phyloP scores from a whole-genome alignment of 257 asterid genomes.

The Jasminum sambac region DNA sequence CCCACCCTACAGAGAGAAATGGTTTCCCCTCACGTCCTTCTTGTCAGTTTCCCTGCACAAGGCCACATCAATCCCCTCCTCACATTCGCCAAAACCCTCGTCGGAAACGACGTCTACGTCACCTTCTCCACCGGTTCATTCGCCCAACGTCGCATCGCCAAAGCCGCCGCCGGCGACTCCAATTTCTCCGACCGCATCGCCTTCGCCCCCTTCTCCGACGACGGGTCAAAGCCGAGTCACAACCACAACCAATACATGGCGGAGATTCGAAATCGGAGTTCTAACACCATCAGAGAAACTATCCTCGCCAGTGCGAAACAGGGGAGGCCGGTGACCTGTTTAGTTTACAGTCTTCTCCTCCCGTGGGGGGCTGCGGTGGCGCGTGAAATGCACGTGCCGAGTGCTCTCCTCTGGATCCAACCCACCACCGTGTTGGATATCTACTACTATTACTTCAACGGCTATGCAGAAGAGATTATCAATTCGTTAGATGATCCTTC shows the following conservation, averaged over 20 bases:
- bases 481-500: background rate
- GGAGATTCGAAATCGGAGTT: slow-evolving; percentile 8
- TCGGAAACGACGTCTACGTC: slow-evolving; percentile 12
- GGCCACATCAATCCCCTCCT: slow-evolving; percentile 34
- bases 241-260: slow-evolving; percentile 15
- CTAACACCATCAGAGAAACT: slow-evolving; percentile 11
- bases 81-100: slow-evolving; percentile 16
- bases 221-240: background rate
- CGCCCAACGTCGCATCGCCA: slow-evolving; percentile 5
- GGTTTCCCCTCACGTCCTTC: slow-evolving; percentile 20
- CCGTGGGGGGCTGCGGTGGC: slow-evolving; percentile 19
- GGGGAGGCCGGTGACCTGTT: slow-evolving; percentile 12
- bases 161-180: background rate
- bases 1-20: background rate
- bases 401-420: slow-evolving; percentile 23
- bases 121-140: slow-evolving; percentile 11
- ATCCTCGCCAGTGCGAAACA: slow-evolving; percentile 7
- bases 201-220: background rate
- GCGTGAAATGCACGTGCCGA: slow-evolving; percentile 9
- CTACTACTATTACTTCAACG: slow-evolving; percentile 25
- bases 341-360: slow-evolving; percentile 15
- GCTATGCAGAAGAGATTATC: slow-evolving; percentile 3
- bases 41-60: slow-evolving; percentile 29
- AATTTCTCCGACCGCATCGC: too few relatives aligned
- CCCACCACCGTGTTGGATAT: slow-evolving; percentile 23